Conservation (phyloP, 345 rosid genomes). For the Gossypium rotundifolium region DNA sequence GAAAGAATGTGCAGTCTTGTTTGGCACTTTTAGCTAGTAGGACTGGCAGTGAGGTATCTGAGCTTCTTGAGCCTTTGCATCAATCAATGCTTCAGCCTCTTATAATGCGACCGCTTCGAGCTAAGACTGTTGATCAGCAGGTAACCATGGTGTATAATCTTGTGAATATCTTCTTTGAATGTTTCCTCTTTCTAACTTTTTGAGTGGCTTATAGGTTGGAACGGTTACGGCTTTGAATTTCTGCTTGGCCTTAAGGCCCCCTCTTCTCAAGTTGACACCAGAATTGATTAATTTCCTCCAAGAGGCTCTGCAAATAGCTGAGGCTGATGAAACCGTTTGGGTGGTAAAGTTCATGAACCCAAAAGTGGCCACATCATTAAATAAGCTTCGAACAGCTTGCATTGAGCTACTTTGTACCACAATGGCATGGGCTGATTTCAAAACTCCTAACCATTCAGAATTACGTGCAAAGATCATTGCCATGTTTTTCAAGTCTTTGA, state of each 20-base stretch:
- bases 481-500: constrained; percentile 98
- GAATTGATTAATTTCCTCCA: constrained; percentile 95
- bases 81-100: constrained; percentile 90
- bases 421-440: constrained; percentile 98
- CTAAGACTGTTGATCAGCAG: constrained; percentile 97
- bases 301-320: constrained; percentile 98
- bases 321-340: constrained; percentile 93
- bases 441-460: constrained; percentile 74
- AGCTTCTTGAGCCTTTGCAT: constrained; percentile 85
- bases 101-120: constrained; percentile 76
- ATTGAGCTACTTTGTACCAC: constrained; percentile 95
- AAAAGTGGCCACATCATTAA: constrained; percentile 71
- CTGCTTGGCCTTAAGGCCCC: constrained; percentile 96
- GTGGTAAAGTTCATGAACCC: constrained; percentile 85
- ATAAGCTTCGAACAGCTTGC: constrained; percentile 92
- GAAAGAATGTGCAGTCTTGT: constrained; percentile 95
- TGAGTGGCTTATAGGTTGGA: constrained; percentile 61
- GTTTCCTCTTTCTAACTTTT: constrained; percentile 24
- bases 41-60: constrained; percentile 97
- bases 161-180: constrained; percentile 9
- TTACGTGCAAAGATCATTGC: constrained; percentile 90
- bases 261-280: constrained; percentile 89
- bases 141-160: constrained; percentile 30
- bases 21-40: constrained; percentile 94
- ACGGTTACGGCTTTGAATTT: constrained; percentile 94